These are phyloP conservation scores for Eucalyptus fibrosa DNA, from an alignment of 345 rosid species.

Conservation along the genomic window DNA sequence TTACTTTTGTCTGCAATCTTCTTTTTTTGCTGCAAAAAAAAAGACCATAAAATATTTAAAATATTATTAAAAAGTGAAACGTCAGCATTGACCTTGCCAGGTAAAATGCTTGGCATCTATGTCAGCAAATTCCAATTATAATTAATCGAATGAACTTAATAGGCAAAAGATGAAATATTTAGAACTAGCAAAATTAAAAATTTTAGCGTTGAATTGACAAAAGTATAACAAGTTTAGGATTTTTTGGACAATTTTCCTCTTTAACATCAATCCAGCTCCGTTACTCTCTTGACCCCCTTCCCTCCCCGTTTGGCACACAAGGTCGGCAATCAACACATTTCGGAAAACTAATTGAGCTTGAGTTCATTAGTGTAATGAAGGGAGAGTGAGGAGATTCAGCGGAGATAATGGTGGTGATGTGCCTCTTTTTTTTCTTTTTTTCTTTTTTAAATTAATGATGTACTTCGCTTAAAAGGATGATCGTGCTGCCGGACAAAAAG, in stretches of 20 bases:
- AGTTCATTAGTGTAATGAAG: background rate
- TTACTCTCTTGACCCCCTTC: background rate
- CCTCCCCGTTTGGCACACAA: no score
- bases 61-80: no score
- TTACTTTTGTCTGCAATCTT: no score
- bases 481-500: background rate
- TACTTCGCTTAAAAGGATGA: background rate
- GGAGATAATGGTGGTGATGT: background rate
- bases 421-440: background rate
- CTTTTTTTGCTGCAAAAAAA: no score
- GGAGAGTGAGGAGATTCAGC: background rate
- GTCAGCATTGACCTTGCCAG: fast-evolving
- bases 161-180: no score
- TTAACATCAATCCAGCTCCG: background rate
- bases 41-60: no score
- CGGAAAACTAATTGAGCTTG: background rate
- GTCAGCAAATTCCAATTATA: no score
- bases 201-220: fast-evolving
- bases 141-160: no score
- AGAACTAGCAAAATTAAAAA: no score
- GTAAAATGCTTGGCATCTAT: no score
- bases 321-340: background rate
- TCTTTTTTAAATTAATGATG: background rate
- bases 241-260: no score
- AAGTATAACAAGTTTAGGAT: no score